phyloP scores from a whole-genome alignment of 208 protist species.

The Leishmania aethiopica region DNA sequence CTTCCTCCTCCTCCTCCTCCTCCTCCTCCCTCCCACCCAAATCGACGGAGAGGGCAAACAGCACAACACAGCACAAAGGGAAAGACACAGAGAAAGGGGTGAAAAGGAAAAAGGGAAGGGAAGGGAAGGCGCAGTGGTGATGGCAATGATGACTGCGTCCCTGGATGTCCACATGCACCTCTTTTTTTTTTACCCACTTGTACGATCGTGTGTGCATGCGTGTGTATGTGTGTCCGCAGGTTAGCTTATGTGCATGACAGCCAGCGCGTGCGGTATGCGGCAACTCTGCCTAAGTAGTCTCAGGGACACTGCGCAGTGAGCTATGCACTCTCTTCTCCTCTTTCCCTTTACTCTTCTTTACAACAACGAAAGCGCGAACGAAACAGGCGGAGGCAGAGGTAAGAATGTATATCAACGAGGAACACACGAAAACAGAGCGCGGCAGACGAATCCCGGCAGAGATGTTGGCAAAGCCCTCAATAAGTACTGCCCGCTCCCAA shows the following conservation, averaged over 20 bases:
- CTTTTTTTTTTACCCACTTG: background rate
- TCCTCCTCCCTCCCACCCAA: background rate
- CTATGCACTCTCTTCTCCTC: background rate
- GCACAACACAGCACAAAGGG: background rate
- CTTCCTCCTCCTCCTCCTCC: background rate
- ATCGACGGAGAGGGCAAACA: background rate
- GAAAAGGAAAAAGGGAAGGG: background rate
- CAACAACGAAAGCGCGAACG: background rate
- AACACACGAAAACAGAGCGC: background rate
- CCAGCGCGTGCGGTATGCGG: background rate
- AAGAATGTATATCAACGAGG: background rate
- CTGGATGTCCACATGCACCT: background rate
- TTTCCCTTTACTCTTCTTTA: background rate
- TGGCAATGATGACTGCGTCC: background rate
- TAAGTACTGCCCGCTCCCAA: background rate
- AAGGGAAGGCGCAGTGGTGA: background rate
- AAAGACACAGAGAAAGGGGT: background rate
- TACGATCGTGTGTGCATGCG: background rate
- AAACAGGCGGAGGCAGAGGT: background rate
- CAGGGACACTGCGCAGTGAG: background rate
- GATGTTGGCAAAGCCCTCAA: background rate
- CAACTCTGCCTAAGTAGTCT: background rate
- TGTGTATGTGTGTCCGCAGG: background rate
- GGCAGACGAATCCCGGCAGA: background rate
- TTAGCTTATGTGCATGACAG: background rate